Percentiles rank a stretch among this genome's conserved stretches.
Evolutionary conservation across 345 rosid species (phyloP).

Genomic region (Hevea brasiliensis): DNA sequence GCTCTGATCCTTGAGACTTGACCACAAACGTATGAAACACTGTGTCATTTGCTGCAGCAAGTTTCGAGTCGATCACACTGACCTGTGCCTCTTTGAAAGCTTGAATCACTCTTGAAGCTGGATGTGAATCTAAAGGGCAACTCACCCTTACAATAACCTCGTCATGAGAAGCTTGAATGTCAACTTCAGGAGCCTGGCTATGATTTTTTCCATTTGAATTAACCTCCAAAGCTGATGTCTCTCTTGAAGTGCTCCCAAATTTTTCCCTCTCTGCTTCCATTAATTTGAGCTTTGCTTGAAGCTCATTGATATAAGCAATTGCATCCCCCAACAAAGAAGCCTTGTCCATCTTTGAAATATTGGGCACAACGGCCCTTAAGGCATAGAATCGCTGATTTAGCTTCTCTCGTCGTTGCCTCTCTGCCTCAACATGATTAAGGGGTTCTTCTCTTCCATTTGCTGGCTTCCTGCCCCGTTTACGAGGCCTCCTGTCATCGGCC

Average conservation of each 20-base stretch:
- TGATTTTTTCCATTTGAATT: slow-evolving; percentile 31
- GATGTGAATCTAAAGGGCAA: slow-evolving; percentile 80
- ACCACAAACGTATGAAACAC: slow-evolving; percentile 75
- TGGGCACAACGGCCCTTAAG: slow-evolving; percentile 89
- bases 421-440: slow-evolving; percentile 96
- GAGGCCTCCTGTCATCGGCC: slow-evolving; percentile 70
- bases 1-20: slow-evolving; percentile 67
- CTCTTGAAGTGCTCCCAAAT: slow-evolving; percentile 48
- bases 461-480: slow-evolving; percentile 95
- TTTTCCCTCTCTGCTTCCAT: slow-evolving; percentile 74
- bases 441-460: slow-evolving; percentile 98
- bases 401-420: slow-evolving; percentile 93
- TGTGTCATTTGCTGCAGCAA: slow-evolving; percentile 57
- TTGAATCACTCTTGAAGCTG: slow-evolving; percentile 72
- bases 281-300: slow-evolving; percentile 72
- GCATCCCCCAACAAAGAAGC: slow-evolving; percentile 94
- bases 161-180: slow-evolving; percentile 55
- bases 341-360: slow-evolving; percentile 98
- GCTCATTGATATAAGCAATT: slow-evolving; percentile 90
- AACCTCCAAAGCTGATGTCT: slow-evolving; percentile 31
- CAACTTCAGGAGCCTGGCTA: slow-evolving; percentile 44
- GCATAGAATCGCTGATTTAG: slow-evolving; percentile 94
- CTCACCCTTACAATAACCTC: slow-evolving; percentile 70
- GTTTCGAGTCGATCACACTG: slow-evolving; percentile 62
- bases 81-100: slow-evolving; percentile 67